Evolutionary conservation across 495 filamentous ascomycete genomes (phyloP), one percentile per base, ranked within the genome.

Genomic region (Daldinia vernicosa): DNA sequence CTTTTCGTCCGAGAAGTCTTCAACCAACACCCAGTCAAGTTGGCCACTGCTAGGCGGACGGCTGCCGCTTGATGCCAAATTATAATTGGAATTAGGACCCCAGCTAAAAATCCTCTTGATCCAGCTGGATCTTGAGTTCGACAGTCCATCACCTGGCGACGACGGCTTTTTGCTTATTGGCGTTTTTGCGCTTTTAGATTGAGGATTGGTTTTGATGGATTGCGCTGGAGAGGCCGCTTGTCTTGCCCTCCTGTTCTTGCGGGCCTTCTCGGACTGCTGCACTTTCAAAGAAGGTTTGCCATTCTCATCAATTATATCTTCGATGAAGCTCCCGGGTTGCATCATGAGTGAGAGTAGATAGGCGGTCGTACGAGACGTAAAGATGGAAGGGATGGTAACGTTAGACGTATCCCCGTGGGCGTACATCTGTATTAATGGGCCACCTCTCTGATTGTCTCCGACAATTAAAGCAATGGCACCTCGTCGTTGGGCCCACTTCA

Each of bases 391-490:
- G 54, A 98, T 98, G 2, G 93, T 92, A 67, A 98, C 86, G 72
- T 99, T 97, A 32, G 92, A 96, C 3, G 93, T 97, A 78, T 98
- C 93, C 26, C 95, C 95, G 54, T 90, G 85, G 8, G 95, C 96
- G 79, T 97, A 98, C 95, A 99, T 99, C 62, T 94, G 95, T 40
- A 99, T 90, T 65, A 99, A 78, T n/a, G 85, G 81, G 11, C 93
- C 95, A 37, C 94, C 93, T 60, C 91, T 89, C 52, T 91, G 90
- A 79, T 98, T 90, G 77, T 99, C 95, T 19, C 95, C 95, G 6
- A 99, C 94, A 74, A 99, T 95, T 66, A 99, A 80, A 24, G 93
- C 95, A 56, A 92, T 84, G 9, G 90, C 95, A 8, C 95, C 95
- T 70, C 95, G 87, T 51, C 94, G 86, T 78, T 99, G 95, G 4